Percentiles rank a stretch among this genome's conserved stretches.
These are phyloP conservation scores for Picocystis salinarum DNA, from an alignment of 139 green algal species.

Conservation along the genomic window DNA sequence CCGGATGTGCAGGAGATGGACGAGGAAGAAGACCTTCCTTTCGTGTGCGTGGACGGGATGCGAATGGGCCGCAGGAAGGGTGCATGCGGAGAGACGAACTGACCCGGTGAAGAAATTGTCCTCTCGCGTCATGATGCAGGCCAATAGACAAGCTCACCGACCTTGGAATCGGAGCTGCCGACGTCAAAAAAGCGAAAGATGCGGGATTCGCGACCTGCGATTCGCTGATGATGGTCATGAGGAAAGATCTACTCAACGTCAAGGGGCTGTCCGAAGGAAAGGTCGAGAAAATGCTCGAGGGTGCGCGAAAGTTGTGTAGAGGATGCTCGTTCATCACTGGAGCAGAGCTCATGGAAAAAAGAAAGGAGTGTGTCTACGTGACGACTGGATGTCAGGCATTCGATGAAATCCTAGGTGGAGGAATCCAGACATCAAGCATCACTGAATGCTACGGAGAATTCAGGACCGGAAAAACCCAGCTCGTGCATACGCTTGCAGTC, in stretches of 20 bases:
- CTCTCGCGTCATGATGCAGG: too few species aligned
- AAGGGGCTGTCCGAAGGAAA: conserved; percentile 85
- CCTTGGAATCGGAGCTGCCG: conserved; percentile 20
- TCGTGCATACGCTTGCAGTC: conserved; percentile 69
- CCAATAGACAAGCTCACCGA: too few species aligned
- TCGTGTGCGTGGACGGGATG: too few species aligned
- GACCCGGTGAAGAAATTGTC: too few species aligned
- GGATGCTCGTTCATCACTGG: conserved; percentile 15
- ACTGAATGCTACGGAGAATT: conserved; percentile 75
- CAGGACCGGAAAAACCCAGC: conserved; percentile 62
- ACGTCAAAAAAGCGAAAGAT: conserved; percentile 84
- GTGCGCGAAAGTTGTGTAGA: conserved; percentile 5
- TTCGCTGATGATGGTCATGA: conserved; percentile 54
- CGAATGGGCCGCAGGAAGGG: too few species aligned
- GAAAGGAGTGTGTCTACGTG: conserved; percentile 40
- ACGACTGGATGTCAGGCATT: conserved; percentile 40
- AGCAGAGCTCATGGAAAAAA: conserved; percentile 16
- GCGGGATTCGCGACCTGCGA: conserved; percentile 55
- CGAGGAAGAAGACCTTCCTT: too few species aligned
- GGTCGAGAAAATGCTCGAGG: conserved; percentile 71
- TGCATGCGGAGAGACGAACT: too few species aligned
- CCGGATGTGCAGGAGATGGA: too few species aligned
- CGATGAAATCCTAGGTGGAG: conserved; percentile 50
- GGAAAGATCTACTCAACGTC: conserved; percentile 62
- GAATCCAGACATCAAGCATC: conserved; percentile 55